Base-by-base conservation (phyloP, 1,284 basidiomycete genomes). In the Ustilago hordei region DNA sequence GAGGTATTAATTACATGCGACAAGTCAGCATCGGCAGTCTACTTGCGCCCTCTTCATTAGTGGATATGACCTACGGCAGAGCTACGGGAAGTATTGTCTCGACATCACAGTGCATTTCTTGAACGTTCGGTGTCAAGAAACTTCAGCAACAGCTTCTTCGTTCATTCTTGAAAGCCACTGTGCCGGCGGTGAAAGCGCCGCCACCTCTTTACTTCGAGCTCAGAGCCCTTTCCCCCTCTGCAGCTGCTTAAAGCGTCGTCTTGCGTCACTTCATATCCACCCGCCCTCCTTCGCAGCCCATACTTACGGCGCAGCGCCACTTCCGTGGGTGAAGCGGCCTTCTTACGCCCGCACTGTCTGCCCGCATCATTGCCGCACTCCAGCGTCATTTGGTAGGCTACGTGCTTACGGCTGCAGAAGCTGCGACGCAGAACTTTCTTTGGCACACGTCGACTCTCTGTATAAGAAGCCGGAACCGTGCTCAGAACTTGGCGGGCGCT, bases 241-340 rank as follows among this genome's bases (percentile, higher is more conserved):
- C 23, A 31, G 11, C 31, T 50, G 48, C 48, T 31, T 31, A 31
- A 48, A 59, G 48, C 43, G 62, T 64, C 50, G 53, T 70, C 31
- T 38, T 58, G 62, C 68, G 39, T 61, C 59, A 61, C 55, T 58
- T 62, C 59, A 67, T 67, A n/a, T n/a, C 47, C 9, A 35, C 35
- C 41, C 60, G 39, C 48, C n/a, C 8, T 48, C 15, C 28, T 23
- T 19, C 28, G 62, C 55, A 64, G 32, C 53, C 52, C 50, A 50
- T 36, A 35, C 11, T 9, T 54, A 17, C n/a, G 15, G 34, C 34
- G 50, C 35, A 55, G 36, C 36, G 56, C 36, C 53, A 48, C 15
- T 55, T 15, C 34, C 31, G 19, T 59, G 38, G 57, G 60, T 43
- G 50, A 62, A 55, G 32, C 55, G 9, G n/a, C 47, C 19, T 41